Base-by-base conservation (phyloP, 2,329 filamentous ascomycete species). In the Claviceps humidiphila region DNA sequence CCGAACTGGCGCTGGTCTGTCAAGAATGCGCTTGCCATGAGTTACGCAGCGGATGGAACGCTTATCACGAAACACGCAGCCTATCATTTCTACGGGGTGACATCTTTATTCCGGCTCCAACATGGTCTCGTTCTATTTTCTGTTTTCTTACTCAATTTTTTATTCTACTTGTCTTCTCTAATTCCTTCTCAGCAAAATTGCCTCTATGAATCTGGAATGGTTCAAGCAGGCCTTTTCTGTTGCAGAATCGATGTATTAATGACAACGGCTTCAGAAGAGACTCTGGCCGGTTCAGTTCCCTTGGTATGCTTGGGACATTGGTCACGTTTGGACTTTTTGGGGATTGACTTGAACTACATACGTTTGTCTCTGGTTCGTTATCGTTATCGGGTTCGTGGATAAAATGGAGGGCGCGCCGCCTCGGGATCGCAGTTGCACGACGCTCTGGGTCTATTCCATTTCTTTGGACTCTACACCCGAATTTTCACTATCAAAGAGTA, bases 351-450 rank as follows among this genome's bases (percentile, higher is more conserved):
- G 40, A 40, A 51, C 22, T 49, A 49, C 41, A 54, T 50, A 22
- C 34, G 40, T 51, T 34, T 34, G 30, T 34, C 30, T 34, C 30
- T 46, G 40, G 9, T 42, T 47, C 22, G 16, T 11, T 39, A 20
- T 8, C 20, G 20, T 39, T 47, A 45, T 50, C n/a, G 45, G 45
- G 49, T 22, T 20, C 5, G 24, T 49, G 49, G 49, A 39, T n/a
- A 22, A 42, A 49, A 38, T 16, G 41, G 22, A 26, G 44, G 40
- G 13, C 26, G 5, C 38, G 44, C 37, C 22, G 30, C 22, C 49
- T 39, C 11, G 40, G 49, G 49, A 40, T 30, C 45, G 49, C 37
- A 44, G 45, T 41, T 51, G 45, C 48, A 41, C 39, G 49, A 53
- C 40, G 24, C 37, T 51, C 34, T 45, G 49, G 49, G 42, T 17